Evolutionary conservation across 257 asterid species (phyloP), one percentile per base, ranked within the genome.

Genomic region (Solanum appendiculatum): DNA sequence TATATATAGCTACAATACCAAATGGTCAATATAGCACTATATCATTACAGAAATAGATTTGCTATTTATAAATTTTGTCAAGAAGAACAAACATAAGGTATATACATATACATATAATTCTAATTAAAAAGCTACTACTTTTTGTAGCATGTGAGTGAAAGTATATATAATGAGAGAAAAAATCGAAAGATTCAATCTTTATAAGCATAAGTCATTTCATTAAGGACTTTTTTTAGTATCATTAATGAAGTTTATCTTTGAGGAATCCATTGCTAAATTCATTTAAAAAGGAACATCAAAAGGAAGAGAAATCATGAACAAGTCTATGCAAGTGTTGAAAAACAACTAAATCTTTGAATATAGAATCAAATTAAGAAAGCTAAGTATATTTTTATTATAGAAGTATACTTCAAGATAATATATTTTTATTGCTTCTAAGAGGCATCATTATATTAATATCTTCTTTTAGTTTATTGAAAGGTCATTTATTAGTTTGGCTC

Each of bases 401-500:
- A 78, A 42, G n/a, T 42, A 23, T 60, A 88, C 91, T 86, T 85
- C 86, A 86, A 92, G 93, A 89, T 91, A 93, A 91, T 88, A 89
- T 81, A 83, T 39, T 68, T 80, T 15, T 46, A 48, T 29, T 82
- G 42, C 44, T 73, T 36, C 15, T 25, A n/a, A 82, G 86, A 36
- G 70, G 89, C 86, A 90, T 85, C 91, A 91, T 90, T 88, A 40
- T 85, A n/a, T 14, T 64, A 60, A 29, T 86, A 51, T 83, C 86
- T 80, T 83, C 42, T 82, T 88, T 80, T 46, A 90, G 77, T 87
- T 88, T 34, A 89, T 89, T 90, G 91, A 90, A 92, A 88, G 92
- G 93, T 87, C 93, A 88, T 89, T 92, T 93, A 86, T 88, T 51
- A 72, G 89, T 72, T 72, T 72, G 81, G 81, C 69, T 91, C 92